These are phyloP conservation scores for Fraxinus velutina DNA, from an alignment of 305 asterid genomes.

Conservation along the genomic window DNA sequence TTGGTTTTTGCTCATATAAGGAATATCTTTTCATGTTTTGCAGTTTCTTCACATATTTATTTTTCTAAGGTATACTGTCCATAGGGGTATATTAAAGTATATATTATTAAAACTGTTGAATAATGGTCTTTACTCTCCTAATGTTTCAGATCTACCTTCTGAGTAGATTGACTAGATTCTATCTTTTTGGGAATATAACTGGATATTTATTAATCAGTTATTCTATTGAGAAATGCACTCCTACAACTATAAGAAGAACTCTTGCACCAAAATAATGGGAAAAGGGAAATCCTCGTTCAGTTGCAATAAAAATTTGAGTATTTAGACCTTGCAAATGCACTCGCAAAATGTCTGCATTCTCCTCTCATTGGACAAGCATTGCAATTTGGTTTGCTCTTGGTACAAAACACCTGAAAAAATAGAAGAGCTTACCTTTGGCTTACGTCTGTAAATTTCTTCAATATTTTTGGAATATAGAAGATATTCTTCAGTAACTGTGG, in stretches of 20 bases:
- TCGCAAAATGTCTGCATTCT: conserved; percentile 99
- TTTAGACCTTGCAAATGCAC: conserved; percentile 93
- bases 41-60: neutral
- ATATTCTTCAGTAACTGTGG: conserved; percentile 8
- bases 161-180: neutral
- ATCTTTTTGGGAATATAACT: neutral
- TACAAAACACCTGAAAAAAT: conserved; percentile 83
- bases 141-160: neutral
- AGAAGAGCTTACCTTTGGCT: conserved; percentile 19
- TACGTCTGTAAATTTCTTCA: conserved; percentile 13
- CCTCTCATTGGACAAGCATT: conserved; percentile 98
- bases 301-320: conserved; percentile 13
- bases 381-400: conserved; percentile 97
- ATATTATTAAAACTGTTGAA: neutral
- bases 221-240: neutral
- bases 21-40: neutral
- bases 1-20: neutral
- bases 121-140: conserved; percentile 4
- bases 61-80: neutral
- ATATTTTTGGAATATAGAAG: conserved; percentile 9
- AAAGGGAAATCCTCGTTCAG: conserved; percentile 9
- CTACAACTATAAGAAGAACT: neutral
- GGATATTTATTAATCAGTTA: neutral
- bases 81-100: neutral
- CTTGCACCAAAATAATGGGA: conserved; percentile 5